Evolutionary conservation across 78 protist species (phyloP).

Genomic region (Dictyostelium discoideum): DNA sequence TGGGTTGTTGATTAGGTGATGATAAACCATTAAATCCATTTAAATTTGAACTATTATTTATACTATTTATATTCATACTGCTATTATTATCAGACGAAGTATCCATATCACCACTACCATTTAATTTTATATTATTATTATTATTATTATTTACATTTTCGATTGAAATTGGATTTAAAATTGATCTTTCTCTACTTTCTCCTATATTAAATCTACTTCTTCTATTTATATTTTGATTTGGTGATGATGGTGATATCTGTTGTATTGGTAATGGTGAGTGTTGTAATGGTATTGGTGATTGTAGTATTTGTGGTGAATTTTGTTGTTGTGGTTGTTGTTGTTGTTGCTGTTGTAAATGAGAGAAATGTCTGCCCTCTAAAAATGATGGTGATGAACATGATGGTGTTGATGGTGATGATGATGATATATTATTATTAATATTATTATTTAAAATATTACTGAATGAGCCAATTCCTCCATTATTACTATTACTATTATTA

Average conservation of each 20-base stretch:
- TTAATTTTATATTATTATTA: not conserved
- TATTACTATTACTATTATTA: not conserved
- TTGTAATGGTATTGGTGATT: not conserved
- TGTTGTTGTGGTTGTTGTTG: not conserved
- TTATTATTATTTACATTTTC: slow-evolving; percentile 12
- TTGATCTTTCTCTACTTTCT: slow-evolving; percentile 20
- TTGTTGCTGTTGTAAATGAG: not conserved
- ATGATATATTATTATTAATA: not conserved
- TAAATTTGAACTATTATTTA: not conserved
- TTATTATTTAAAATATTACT: not conserved
- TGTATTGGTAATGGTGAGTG: too few species aligned
- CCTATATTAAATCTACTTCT: slow-evolving; percentile 38
- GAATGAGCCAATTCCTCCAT: not conserved
- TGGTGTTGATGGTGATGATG: not conserved
- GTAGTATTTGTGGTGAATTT: not conserved
- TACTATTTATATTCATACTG: not conserved
- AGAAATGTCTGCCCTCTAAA: not conserved
- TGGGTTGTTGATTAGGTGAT: not conserved
- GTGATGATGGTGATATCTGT: not conserved
- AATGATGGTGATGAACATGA: slow-evolving; percentile 12
- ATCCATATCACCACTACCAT: not conserved
- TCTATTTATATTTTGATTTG: slow-evolving; percentile 11
- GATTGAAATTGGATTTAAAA: slow-evolving; percentile 7
- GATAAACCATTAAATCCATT: not conserved
- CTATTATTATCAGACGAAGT: not conserved